Conservation (phyloP, 2,329 filamentous ascomycete species). For the Xylariaceae sp. region DNA sequence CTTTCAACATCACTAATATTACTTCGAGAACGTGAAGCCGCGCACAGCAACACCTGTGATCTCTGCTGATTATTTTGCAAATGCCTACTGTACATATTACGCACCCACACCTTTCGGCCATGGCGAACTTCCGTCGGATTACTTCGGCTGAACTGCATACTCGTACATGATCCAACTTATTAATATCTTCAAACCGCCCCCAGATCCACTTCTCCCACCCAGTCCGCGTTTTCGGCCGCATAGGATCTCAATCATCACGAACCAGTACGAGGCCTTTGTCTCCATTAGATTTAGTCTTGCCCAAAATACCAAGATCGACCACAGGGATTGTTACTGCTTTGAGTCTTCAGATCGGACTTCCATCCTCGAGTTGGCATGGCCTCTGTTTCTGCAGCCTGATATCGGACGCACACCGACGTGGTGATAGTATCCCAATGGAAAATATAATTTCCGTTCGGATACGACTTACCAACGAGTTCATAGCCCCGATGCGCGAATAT, state of each 20-base stretch:
- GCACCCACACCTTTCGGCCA: too few relatives aligned
- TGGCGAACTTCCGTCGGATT: too few relatives aligned
- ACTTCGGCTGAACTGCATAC: too few relatives aligned
- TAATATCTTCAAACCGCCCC: slow-evolving; percentile 20
- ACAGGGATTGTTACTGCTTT: slow-evolving; percentile 6
- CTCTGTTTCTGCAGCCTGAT: neutral
- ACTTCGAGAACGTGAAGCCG: too few relatives aligned
- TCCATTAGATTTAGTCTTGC: slow-evolving; percentile 14
- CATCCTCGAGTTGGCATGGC: neutral
- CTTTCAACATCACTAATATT: too few relatives aligned
- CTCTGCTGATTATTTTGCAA: too few relatives aligned
- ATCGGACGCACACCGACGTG: neutral
- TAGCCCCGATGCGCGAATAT: neutral
- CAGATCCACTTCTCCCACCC: slow-evolving; percentile 10
- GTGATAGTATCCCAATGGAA: too few relatives aligned
- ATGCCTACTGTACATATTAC: too few relatives aligned
- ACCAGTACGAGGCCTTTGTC: neutral
- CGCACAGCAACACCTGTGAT: too few relatives aligned
- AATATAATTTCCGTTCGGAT: too few relatives aligned
- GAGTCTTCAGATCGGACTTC: neutral
- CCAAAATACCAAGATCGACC: slow-evolving; percentile 13
- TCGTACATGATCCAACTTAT: slow-evolving; percentile 5
- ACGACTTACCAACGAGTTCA: neutral
- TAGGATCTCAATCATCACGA: slow-evolving; percentile 14
- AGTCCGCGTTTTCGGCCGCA: slow-evolving; percentile 1